Evolutionary conservation across 31 red algal genomes (phyloP), one percentile per base, ranked within the genome.

Genomic region (Odonthalia washingtoniensis): DNA sequence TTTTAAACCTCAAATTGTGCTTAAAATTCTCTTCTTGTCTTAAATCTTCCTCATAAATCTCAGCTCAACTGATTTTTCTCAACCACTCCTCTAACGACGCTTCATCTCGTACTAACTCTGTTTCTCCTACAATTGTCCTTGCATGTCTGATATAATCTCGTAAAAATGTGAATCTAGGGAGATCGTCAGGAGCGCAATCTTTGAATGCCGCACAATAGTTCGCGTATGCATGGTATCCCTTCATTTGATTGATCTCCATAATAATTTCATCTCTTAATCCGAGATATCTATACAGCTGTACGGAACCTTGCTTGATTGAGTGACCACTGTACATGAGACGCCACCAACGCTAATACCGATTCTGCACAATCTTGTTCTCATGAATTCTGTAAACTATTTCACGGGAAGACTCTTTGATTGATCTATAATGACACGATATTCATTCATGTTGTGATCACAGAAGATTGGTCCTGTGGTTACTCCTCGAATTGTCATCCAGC

Each of bases 161-260:
- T n/a, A n/a, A n/a, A n/a, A n/a, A n/a, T n/a, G 46, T 5, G 65
- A 84, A 84, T 3, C 65, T 3, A 2, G 80, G 80, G 5, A 84
- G 80, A 6, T 69, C 2, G 1, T n/a, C 6, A 43, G 63, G 80
- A 1, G 80, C 60, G 40, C 30, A 84, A 52, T 84, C 35, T 14
- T 84, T 72, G 31, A 46, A 84, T 1, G 80, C 80, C 40, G 14
- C 80, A 46, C 65, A 72, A 36, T 84, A 84, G 79, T 84, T 84
- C 12, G 61, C 80, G 4, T 70, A 84, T 33, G 64, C 37, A 36
- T 84, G 38, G 30, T 26, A 72, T 12, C 65, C 80, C 28, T 21
- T 84, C 80, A 70, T 84, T 24, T 84, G 80, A 45, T 70, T 72
- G 3, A 84, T 46, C 14, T 52, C 80, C 62, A 70, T 84, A 46